Evolutionary conservation across 225 moss, liverwort and hornwort genomes (phyloP), one percentile per base, ranked within the genome.

Genomic region (Sphagnum tenellum): DNA sequence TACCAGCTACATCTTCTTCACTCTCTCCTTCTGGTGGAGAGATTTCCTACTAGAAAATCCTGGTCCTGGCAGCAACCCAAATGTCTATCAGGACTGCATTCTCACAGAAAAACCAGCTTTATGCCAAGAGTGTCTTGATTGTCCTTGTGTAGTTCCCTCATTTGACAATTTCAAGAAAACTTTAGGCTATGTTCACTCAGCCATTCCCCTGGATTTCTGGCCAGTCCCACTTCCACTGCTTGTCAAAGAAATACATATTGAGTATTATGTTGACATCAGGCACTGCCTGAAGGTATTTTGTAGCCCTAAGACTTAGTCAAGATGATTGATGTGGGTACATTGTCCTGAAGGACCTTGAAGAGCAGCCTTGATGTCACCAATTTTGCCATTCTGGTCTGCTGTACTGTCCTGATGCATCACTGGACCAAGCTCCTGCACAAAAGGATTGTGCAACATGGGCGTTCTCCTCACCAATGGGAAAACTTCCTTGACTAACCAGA

Each of bases 331-430:
- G 8, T 58, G 58, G 58, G 3, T 45, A 66, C 54, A 54, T 66
- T 66, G 66, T 66, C 66, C 66, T 46, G 55, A 56, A 46, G 66
- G 56, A 56, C 66, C 66, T n/a, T 66, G 45, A 12, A 66, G 65
- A 55, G 56, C 55, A 6, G 55, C 65, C 29, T 46, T 47, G 12
- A 66, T 46, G 66, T 66, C 66, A n/a, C 66, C 66, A 55, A 66
- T 56, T 56, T 56, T 56, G 45, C 45, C 45, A 56, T 54, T 45
- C 54, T 66, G 65, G 29, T 29, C 51, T 65, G 66, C n/a, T 12
- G 51, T 13, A 44, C 58, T 48, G 29, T 45, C 4, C 45, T 64
- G 50, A 29, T 64, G 51, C 12, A 48, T 3, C 50, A 64, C 4
- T 14, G 4, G 61, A 8, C 29, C 46, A 45, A 13, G 58, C 12